These are phyloP conservation scores for Zoysia pacifica DNA, from an alignment of 176 grass and related monocot species.

Conservation along the genomic window DNA sequence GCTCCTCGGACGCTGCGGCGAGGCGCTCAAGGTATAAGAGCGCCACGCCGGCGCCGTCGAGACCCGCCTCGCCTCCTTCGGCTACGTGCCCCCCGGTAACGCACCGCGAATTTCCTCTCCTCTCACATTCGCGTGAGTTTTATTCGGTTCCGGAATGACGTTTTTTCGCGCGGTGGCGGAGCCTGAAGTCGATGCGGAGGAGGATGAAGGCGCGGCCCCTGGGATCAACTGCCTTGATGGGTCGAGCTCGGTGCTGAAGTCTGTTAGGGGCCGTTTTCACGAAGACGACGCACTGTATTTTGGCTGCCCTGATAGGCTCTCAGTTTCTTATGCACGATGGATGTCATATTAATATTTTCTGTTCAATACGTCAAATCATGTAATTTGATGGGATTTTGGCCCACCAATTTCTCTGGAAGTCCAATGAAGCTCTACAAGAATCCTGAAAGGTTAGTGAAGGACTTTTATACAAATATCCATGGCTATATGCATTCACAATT, in stretches of 20 bases:
- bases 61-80: constrained; percentile 51
- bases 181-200: constrained; percentile 35
- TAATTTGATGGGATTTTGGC: constrained; percentile 23
- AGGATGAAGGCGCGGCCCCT: constrained; percentile 21
- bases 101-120: neutral
- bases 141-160: neutral
- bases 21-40: constrained; percentile 53
- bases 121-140: neutral
- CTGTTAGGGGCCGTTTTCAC: constrained; percentile 28
- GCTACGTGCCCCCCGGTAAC: constrained; percentile 55
- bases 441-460: constrained; percentile 47
- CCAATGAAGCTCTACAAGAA: constrained; percentile 32
- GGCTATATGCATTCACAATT: neutral
- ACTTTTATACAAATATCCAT: constrained; percentile 14
- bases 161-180: constrained; percentile 40
- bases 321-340: neutral
- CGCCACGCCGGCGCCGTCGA: constrained; percentile 64
- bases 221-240: constrained; percentile 22
- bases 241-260: constrained; percentile 49
- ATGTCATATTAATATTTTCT: neutral
- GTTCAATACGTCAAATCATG: neutral
- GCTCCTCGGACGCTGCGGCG: constrained; percentile 85
- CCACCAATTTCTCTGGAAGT: constrained; percentile 28
- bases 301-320: neutral
- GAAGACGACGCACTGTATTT: constrained; percentile 39